Conservation (phyloP, 2,329 filamentous ascomycete species). For the Tolypocladium tropicale region DNA sequence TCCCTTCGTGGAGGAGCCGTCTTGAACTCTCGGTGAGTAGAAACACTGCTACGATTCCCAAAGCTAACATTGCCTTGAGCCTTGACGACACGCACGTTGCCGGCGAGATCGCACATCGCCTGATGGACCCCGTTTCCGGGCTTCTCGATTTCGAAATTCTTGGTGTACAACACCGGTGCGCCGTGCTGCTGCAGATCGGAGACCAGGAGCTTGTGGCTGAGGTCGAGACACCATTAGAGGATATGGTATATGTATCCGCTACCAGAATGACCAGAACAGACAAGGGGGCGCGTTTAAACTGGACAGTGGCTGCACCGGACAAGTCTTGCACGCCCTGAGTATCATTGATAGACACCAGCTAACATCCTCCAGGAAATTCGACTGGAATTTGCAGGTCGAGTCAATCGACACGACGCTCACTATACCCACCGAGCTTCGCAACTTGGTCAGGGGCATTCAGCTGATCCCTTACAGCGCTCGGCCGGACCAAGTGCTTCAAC, state of each 20-base stretch:
- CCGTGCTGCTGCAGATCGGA: constrained; percentile 10
- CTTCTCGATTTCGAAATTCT: constrained; percentile 6
- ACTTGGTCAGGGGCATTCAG: constrained; percentile 11
- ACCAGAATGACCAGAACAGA: constrained; percentile 11
- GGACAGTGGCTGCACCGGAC: constrained; percentile 23
- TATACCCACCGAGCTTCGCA: constrained; percentile 8
- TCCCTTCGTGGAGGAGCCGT: constrained; percentile 17
- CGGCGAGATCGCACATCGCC: constrained; percentile 2
- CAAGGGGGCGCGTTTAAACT: constrained; percentile 15
- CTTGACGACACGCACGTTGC: constrained; percentile 2
- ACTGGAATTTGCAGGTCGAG: constrained; percentile 24
- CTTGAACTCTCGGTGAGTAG: constrained; percentile 15
- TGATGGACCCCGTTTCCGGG: constrained; percentile 1
- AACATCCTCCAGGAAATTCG: constrained; percentile 14
- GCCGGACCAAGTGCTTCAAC: not conserved
- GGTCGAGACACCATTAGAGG: constrained; percentile 1
- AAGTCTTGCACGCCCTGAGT: constrained; percentile 13
- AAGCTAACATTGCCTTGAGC: constrained; percentile 3
- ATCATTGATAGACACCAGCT: not conserved
- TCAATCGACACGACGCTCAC: constrained; percentile 10
- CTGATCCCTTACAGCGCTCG: constrained; percentile 2
- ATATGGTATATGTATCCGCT: constrained; percentile 11
- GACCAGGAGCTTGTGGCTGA: constrained; percentile 12
- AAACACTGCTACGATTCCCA: not conserved
- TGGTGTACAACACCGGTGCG: constrained; percentile 7